Percentiles rank a stretch among this genome's conserved stretches.
phyloP scores from a whole-genome alignment of 2,329 filamentous ascomycete genomes.

The Fusarium praegraminearum region DNA sequence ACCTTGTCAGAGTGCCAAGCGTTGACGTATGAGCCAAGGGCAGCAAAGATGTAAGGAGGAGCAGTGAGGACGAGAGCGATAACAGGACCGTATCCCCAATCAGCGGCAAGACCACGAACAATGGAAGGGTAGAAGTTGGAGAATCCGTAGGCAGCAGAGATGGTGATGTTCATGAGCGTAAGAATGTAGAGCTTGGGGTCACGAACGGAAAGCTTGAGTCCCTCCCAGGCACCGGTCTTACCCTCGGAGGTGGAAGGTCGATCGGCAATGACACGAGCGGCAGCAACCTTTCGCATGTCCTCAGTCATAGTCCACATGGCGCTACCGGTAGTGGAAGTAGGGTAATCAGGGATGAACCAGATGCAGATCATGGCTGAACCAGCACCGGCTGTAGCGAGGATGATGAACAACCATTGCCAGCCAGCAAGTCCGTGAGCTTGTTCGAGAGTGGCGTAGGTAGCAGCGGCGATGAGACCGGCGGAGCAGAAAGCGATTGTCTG shows the following conservation, averaged over 20 bases:
- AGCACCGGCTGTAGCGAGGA: constrained; percentile 8
- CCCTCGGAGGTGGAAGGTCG: constrained; percentile 3
- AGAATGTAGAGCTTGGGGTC: constrained; percentile 25
- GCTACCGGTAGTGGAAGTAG: not conserved
- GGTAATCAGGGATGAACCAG: constrained; percentile 26
- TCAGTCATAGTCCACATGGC: constrained; percentile 20
- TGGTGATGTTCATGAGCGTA: constrained; percentile 22
- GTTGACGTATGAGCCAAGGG: constrained; percentile 21
- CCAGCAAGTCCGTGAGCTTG: constrained; percentile 7
- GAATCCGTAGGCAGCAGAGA: constrained; percentile 20
- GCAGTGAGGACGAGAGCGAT: constrained; percentile 19
- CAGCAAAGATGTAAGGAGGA: constrained; percentile 16
- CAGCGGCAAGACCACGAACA: constrained; percentile 6
- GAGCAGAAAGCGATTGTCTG: constrained; percentile 20
- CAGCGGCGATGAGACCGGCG: constrained; percentile 7
- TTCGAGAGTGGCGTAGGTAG: constrained; percentile 14
- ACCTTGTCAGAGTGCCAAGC: constrained; percentile 28
- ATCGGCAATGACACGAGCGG: constrained; percentile 15
- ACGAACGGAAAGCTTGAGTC: constrained; percentile 16
- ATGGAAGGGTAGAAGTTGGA: constrained; percentile 26
- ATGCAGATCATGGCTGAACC: constrained; percentile 23
- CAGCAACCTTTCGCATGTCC: constrained; percentile 19
- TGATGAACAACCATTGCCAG: constrained; percentile 25
- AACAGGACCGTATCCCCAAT: constrained; percentile 21
- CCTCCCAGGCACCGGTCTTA: constrained; percentile 22